Base-by-base conservation (phyloP, 1,284 basidiomycete species). In the Afroboletus lepidellus region DNA sequence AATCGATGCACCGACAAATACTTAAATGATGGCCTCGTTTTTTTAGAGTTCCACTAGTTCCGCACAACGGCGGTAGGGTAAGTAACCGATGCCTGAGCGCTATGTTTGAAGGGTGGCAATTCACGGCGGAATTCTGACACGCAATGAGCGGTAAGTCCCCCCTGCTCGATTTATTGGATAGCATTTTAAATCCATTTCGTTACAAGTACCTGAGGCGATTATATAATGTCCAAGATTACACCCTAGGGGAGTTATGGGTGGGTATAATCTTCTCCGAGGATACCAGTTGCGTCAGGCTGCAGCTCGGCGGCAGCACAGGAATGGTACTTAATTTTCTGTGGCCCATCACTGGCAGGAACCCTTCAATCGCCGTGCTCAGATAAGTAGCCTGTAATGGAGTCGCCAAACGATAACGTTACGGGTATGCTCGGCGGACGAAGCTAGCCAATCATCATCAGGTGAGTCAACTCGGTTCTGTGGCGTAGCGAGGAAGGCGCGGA, bases 401-500 rank as follows among this genome's bases (percentile, higher is more conserved):
- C 20, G 20, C 4, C 42, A 30, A 41, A 30, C 18, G 7, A 44
- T 29, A 29, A 49, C 39, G 48, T 49, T 44, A 44, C 25, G 25
- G 13, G n/a, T 18, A 30, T 30, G 37, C 30, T 18, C 29, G 20
- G 37, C 29, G 46, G 34, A 29, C 20, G 15, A 29, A 20, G 33
- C 21, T 39, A 46, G 46, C 39, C 37, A 30, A 36, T 30, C 30
- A 41, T 54, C 33, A 48, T 54, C 37, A 55, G 45, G 58, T 48
- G 37, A 50, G 55, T 41, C 42, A 59, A 32, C 30, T 27, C 16
- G 38, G 41, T 55, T 59, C 44, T 63, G 58, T 59, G 58, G 58
- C 63, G 58, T 65, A 48, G 50, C 60, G 55, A 62, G 27, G 25
- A 54, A 50, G 34, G 29, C n/a, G 55, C 55, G 48, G 55, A 32